Percentiles rank a stretch among this genome's conserved stretches.
phyloP scores from a whole-genome alignment of 163 green algal species.

The Volvox carteri region DNA sequence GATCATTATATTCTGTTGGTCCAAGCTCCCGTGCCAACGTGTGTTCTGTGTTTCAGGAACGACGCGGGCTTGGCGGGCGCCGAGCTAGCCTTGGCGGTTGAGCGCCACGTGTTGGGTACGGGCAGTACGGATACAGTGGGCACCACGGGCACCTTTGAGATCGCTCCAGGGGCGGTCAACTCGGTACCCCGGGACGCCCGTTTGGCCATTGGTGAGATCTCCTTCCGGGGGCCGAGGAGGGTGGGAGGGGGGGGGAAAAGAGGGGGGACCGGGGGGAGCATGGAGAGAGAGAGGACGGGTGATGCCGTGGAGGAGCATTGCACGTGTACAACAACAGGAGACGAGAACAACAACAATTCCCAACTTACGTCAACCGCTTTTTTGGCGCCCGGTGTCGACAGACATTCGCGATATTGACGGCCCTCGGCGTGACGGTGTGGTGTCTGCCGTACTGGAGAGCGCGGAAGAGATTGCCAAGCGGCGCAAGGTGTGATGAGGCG shows the following conservation, averaged over 20 bases:
- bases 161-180: constrained; percentile 95
- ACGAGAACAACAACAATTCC: too few species aligned
- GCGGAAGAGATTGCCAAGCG: constrained; percentile 78
- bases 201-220: constrained; percentile 80
- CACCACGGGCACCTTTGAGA: constrained; percentile 84
- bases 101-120: constrained; percentile 80
- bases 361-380: too few species aligned
- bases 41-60: too few species aligned
- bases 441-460: constrained; percentile 69
- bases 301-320: not conserved
- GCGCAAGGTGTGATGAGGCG: constrained; percentile 74
- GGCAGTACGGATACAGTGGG: constrained; percentile 82
- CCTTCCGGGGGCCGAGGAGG: not conserved
- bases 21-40: too few species aligned
- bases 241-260: not conserved
- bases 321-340: too few species aligned
- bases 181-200: constrained; percentile 81
- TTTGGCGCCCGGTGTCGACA: too few species aligned
- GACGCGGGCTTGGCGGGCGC: constrained; percentile 89
- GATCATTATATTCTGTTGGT: too few species aligned
- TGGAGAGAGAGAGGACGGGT: not conserved
- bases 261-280: not conserved
- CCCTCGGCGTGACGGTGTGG: constrained; percentile 80
- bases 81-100: constrained; percentile 92
- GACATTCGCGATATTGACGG: constrained; percentile 94